These are phyloP conservation scores for Casuarina cunninghamiana DNA, from an alignment of 306 rosid genomes.

Conservation along the genomic window DNA sequence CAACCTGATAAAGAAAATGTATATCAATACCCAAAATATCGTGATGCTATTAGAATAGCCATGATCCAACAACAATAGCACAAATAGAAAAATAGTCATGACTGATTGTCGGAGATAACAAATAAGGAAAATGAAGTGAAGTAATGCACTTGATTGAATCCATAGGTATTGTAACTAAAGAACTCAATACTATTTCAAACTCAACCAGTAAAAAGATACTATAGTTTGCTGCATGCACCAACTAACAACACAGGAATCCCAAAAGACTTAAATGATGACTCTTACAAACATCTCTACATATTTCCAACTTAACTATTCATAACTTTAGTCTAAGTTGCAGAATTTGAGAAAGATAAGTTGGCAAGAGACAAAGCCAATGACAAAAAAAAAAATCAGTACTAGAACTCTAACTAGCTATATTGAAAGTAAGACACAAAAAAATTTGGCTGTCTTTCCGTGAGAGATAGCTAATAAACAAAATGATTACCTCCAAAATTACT, in stretches of 20 bases:
- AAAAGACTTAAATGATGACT: neutral
- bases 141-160: neutral
- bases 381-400: neutral
- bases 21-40: slow-evolving; percentile 8
- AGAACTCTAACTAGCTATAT: neutral
- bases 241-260: neutral
- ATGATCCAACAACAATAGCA: neutral
- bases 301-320: neutral
- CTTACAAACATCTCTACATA: neutral
- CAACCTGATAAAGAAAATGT: slow-evolving; percentile 53
- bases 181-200: neutral
- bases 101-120: slow-evolving; percentile 1
- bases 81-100: neutral
- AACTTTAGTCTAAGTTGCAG: neutral
- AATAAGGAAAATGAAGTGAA: neutral
- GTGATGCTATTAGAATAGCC: neutral
- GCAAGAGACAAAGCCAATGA: neutral
- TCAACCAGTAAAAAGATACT: neutral
- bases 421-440: neutral
- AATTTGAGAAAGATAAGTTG: neutral
- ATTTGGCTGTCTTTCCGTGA: neutral
- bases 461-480: neutral
- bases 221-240: neutral
- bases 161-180: neutral
- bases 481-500: slow-evolving; percentile 77